Evolutionary conservation across 2,329 filamentous ascomycete species (phyloP).

Genomic region (Ceratocystis lukuohia): DNA sequence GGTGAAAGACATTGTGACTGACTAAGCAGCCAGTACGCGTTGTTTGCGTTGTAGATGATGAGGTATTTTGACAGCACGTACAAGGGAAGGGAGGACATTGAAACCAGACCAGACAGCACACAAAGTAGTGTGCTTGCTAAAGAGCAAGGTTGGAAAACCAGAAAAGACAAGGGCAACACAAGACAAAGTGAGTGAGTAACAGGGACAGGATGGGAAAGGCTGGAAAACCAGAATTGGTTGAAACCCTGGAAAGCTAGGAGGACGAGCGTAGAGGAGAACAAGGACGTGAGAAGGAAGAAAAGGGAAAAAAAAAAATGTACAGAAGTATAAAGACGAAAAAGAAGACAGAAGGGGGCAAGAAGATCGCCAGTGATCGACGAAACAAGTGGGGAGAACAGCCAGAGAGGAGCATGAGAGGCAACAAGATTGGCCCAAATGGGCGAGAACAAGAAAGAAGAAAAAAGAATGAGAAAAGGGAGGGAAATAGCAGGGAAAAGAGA

Average conservation of each 20-base stretch:
- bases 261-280: neutral
- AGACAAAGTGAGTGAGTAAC: neutral
- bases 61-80: neutral
- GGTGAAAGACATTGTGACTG: neutral
- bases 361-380: slow-evolving; percentile 1
- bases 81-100: neutral
- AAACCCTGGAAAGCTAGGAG: neutral
- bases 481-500: neutral
- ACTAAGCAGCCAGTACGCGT: neutral
- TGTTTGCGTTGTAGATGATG: neutral
- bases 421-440: neutral
- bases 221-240: neutral
- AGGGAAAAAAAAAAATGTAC: neutral
- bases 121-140: neutral
- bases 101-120: neutral
- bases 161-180: neutral
- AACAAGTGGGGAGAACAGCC: neutral
- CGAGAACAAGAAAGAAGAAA: neutral
- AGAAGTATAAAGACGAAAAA: neutral
- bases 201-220: neutral
- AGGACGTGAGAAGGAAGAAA: neutral
- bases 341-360: slow-evolving; percentile 5
- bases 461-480: neutral
- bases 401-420: neutral
- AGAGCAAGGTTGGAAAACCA: neutral